A percentile compares a stretch with the other conserved stretches of the same genome.
Conservation (phyloP, 768 basidiomycete species). For the Cytidiella melzeri region DNA sequence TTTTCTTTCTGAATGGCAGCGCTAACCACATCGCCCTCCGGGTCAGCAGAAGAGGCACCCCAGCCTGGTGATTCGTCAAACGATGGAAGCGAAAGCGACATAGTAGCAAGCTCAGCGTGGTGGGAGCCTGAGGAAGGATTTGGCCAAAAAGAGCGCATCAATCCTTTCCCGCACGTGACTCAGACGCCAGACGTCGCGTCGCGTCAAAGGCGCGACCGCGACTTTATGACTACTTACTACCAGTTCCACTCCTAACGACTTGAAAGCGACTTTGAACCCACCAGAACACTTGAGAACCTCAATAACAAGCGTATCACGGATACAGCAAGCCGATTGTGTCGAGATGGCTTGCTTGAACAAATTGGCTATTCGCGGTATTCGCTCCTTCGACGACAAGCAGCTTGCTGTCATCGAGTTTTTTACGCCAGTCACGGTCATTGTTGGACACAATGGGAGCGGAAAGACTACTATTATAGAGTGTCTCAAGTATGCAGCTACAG, state of each 20-base stretch:
- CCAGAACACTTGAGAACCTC: no score
- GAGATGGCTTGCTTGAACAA: constrained; percentile 88
- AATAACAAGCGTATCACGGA: no score
- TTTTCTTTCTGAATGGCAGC: constrained; percentile 77
- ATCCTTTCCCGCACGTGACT: no score
- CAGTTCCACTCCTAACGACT: no score
- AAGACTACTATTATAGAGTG: constrained; percentile 99
- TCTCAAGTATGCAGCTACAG: constrained; percentile 97
- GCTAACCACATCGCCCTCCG: constrained; percentile 56
- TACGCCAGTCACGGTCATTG: constrained; percentile 95
- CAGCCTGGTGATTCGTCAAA: constrained; percentile 21
- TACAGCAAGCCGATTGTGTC: no score
- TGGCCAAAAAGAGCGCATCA: no score
- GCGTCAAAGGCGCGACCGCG: no score
- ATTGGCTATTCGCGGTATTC: constrained; percentile 89
- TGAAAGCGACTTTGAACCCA: no score
- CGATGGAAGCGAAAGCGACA: constrained; percentile 13
- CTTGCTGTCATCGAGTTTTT: constrained; percentile 95
- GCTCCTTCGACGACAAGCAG: constrained; percentile 94
- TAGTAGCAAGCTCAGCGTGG: no score
- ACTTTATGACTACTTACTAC: no score
- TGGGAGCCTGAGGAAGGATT: no score
- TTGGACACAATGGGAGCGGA: constrained; percentile 96
- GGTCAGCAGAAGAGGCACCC: constrained; percentile 13
- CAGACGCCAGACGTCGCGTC: no score